A percentile compares a stretch with the other conserved stretches of the same genome.
Evolutionary conservation across 495 filamentous ascomycete species (phyloP).

Genomic region (Penicillium lagena): DNA sequence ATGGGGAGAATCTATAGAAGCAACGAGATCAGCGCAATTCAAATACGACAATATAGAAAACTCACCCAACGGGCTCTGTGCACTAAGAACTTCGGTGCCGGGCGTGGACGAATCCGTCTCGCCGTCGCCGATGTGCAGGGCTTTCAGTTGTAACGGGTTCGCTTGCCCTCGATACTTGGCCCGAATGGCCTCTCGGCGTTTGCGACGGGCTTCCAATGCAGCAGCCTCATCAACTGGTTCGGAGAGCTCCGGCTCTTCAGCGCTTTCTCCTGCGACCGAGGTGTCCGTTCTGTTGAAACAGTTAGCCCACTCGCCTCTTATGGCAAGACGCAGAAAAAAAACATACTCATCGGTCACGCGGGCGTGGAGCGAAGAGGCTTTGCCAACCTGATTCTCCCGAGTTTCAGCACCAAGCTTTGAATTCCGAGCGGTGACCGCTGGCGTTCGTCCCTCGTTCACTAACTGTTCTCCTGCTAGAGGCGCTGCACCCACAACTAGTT

Average conservation of each 20-base stretch:
- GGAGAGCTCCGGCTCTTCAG: constrained; percentile 23
- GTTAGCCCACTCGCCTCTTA: constrained; percentile 4
- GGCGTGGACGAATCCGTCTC: constrained; percentile 51
- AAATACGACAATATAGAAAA: neutral
- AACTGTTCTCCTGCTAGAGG: constrained; percentile 42
- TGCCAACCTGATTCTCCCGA: constrained; percentile 54
- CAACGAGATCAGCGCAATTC: too few relatives aligned
- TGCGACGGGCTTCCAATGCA: constrained; percentile 79
- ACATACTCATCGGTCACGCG: constrained; percentile 39
- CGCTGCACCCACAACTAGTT: constrained; percentile 14
- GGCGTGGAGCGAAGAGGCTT: constrained; percentile 24
- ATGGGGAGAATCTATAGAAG: constrained; percentile 13
- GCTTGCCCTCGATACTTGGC: constrained; percentile 71
- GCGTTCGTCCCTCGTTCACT: constrained; percentile 61
- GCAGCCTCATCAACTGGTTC: constrained; percentile 67
- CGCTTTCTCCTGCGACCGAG: constrained; percentile 7
- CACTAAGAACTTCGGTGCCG: constrained; percentile 29
- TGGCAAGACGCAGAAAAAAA: neutral
- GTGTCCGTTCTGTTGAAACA: constrained; percentile 4
- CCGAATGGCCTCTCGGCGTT: constrained; percentile 79
- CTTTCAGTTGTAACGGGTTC: constrained; percentile 71
- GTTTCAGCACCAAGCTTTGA: constrained; percentile 61
- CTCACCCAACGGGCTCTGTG: constrained; percentile 24
- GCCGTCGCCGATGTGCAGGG: constrained; percentile 53
- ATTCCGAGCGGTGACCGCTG: constrained; percentile 48